These are phyloP conservation scores for Pseudogymnoascus sp. DNA, from an alignment of 2,329 filamentous ascomycete genomes.

Conservation along the genomic window DNA sequence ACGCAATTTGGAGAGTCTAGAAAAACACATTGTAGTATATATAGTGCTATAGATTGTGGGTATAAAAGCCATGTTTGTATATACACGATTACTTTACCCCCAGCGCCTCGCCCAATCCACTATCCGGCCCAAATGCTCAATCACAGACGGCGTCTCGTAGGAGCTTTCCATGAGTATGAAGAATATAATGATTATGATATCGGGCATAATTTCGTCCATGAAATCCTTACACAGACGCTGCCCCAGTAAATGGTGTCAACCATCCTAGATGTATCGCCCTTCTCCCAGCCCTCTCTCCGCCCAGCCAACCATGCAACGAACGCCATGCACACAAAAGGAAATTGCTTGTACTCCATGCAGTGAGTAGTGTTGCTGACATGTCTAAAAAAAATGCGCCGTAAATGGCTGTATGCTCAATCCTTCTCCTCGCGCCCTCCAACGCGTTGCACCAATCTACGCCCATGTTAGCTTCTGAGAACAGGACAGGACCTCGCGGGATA, in stretches of 20 bases:
- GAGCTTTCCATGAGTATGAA: background rate
- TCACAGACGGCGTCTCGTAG: background rate
- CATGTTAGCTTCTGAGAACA: conserved; percentile 22
- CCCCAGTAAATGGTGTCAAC: background rate
- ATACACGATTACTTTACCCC: background rate
- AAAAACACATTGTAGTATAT: background rate
- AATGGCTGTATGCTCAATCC: conserved; percentile 9
- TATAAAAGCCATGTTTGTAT: conserved; percentile 2
- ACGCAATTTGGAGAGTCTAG: conserved; percentile 70
- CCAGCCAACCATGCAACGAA: background rate
- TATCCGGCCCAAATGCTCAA: background rate
- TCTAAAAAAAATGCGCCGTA: background rate
- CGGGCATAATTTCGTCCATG: background rate
- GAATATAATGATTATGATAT: conserved; percentile 8
- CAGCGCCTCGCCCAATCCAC: background rate
- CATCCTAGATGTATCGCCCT: background rate
- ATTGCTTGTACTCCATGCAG: conserved; percentile 1
- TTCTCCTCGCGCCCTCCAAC: conserved; percentile 47
- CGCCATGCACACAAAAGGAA: background rate
- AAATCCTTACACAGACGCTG: background rate
- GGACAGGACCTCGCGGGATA: background rate
- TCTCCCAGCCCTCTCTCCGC: background rate
- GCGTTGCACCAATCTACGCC: conserved; percentile 45
- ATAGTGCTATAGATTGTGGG: background rate
- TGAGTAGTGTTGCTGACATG: background rate